Conservation (phyloP, 2,329 filamentous ascomycete species). For the Byssothecium circinans region DNA sequence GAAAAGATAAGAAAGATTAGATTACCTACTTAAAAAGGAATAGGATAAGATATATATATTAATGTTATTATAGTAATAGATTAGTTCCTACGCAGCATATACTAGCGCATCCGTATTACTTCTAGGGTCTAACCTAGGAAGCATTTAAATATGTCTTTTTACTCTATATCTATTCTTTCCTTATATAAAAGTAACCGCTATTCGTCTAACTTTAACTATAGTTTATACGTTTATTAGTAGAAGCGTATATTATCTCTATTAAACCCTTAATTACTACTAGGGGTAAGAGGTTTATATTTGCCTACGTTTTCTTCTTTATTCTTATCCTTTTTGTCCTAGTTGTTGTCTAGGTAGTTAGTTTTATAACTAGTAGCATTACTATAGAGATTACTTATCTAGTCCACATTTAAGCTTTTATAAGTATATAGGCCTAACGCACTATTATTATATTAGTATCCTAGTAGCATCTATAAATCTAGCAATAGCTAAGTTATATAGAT, state of each 20-base stretch:
- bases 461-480: slow-evolving; percentile 13
- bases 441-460: slow-evolving; percentile 13
- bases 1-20: too few relatives aligned
- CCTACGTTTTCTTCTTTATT: slow-evolving; percentile 11
- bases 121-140: slow-evolving; percentile 8
- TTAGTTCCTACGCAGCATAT: slow-evolving; percentile 4
- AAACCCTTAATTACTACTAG: background rate
- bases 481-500: slow-evolving; percentile 10
- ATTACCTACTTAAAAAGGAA: too few relatives aligned
- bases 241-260: too few relatives aligned
- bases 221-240: slow-evolving; percentile 5
- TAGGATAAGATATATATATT: too few relatives aligned
- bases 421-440: slow-evolving; percentile 7
- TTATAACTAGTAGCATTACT: slow-evolving; percentile 10
- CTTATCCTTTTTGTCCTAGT: slow-evolving; percentile 9
- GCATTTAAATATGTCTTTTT: slow-evolving; percentile 9
- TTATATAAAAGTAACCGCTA: slow-evolving; percentile 13
- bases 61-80: background rate
- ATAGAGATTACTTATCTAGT: slow-evolving; percentile 11
- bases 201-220: slow-evolving; percentile 15
- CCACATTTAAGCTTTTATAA: slow-evolving; percentile 8
- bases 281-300: slow-evolving; percentile 4
- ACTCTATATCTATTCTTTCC: slow-evolving; percentile 11
- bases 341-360: slow-evolving; percentile 12
- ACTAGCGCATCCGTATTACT: slow-evolving; percentile 6